phyloP scores from a whole-genome alignment of 192 early-diverging fungal genomes.

The Linnemannia exigua region DNA sequence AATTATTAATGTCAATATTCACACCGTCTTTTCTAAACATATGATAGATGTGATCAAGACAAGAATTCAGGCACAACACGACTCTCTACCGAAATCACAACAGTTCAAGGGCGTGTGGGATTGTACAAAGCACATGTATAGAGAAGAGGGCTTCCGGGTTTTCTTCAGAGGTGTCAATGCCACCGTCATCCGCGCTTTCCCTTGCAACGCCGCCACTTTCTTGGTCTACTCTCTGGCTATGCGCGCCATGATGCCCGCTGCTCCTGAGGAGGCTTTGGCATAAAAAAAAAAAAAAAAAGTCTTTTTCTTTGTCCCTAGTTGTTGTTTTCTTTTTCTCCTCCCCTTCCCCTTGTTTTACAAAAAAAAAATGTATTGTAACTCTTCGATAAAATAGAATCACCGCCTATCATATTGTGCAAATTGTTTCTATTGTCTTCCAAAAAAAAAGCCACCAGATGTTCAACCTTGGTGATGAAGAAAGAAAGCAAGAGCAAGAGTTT shows the following conservation, averaged over 20 bases:
- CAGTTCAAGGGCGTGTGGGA: slow-evolving; percentile 61
- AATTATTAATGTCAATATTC: neutral
- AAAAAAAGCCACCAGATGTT: too few species aligned
- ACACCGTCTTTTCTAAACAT: neutral
- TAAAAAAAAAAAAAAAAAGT: too few species aligned
- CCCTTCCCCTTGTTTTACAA: neutral
- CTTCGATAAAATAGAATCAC: slow-evolving; percentile 7
- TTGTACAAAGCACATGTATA: slow-evolving; percentile 61
- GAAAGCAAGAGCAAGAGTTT: too few species aligned
- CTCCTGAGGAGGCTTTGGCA: slow-evolving; percentile 39
- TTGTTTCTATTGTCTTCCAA: neutral
- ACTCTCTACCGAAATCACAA: slow-evolving; percentile 37
- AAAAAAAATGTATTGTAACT: slow-evolving; percentile 6
- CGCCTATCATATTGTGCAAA: neutral
- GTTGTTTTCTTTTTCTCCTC: neutral
- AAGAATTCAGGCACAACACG: slow-evolving; percentile 67
- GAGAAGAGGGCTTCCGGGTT: slow-evolving; percentile 67
- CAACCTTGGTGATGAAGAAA: too few species aligned
- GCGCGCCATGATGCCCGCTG: slow-evolving; percentile 52
- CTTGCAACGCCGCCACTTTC: slow-evolving; percentile 73
- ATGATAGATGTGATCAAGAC: slow-evolving; percentile 69
- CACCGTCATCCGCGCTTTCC: slow-evolving; percentile 70
- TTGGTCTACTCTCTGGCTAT: slow-evolving; percentile 69
- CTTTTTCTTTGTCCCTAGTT: neutral
- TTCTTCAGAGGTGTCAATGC: slow-evolving; percentile 70